Evolutionary conservation across 2,329 filamentous ascomycete species (phyloP), one percentile per base, ranked within the genome.

Genomic region (Leptographium procerum): DNA sequence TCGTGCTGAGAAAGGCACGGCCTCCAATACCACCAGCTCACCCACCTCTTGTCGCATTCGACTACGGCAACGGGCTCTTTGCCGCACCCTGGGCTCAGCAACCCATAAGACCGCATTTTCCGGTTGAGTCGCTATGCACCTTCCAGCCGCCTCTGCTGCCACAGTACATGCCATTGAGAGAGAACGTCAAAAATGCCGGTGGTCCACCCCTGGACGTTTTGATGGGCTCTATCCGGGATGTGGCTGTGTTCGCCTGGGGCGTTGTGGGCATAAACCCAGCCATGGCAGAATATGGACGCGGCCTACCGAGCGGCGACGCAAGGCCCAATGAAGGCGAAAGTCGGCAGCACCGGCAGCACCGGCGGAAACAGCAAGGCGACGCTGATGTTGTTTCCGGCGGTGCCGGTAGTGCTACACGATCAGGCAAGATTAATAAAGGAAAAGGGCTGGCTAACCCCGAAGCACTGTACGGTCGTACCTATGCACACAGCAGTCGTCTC

Each of bases 181-280:
- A 76, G 26, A 71, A 71, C 57, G 71, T 75, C 40, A 76, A 76
- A 63, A 71, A 72, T 19, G 71, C 71, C 14, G 75, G 77, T 62
- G 80, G 80, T n/a, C 82, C 82, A 43, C 74, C 79, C 22, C 67
- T 78, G 52, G 78, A 83, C 29, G 79, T 84, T 57, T 83, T 94
- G 65, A 89, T 94, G 87, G 78, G 80, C 57, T 87, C 86, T 3
- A 95, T 95, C 63, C 84, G 87, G 59, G 89, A 94, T 57, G 87
- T 91, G 53, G 89, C 88, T 1, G 87, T 94, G n/a, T 94, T 95
- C 68, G 89, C 89, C 11, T 95, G 89, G 89, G 86, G 85, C 1
- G 72, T 92, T 13, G 83, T 85, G 28, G 88, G 88, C 26, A 91
- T 91, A 73, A 92, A 94, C 68, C 86, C 86, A 16, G 85, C 83